These are phyloP conservation scores for Malassezia dermatis DNA, from an alignment of 1,284 basidiomycete genomes.

Conservation along the genomic window DNA sequence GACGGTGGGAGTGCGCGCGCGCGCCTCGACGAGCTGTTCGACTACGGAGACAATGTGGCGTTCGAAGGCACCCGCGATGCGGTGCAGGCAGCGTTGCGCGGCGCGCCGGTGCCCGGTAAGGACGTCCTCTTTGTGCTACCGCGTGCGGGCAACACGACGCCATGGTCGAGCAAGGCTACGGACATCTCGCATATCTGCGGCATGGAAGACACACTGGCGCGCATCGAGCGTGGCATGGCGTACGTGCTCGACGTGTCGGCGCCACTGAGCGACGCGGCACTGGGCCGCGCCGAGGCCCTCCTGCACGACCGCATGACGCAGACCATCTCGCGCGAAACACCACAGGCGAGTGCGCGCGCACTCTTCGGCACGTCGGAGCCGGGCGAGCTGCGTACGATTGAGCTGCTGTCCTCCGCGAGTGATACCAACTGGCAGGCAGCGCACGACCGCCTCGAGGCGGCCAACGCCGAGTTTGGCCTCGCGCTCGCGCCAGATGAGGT, in stretches of 20 bases:
- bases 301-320: constrained; percentile 88
- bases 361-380: constrained; percentile 66
- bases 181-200: constrained; percentile 74
- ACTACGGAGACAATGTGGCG: constrained; percentile 71
- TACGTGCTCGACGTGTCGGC: constrained; percentile 58
- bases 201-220: constrained; percentile 60
- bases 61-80: constrained; percentile 52
- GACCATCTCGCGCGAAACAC: constrained; percentile 53
- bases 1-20: constrained; percentile 52
- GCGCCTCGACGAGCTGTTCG: constrained; percentile 65
- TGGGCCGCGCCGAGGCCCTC: constrained; percentile 21
- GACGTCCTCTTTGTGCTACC: constrained; percentile 39
- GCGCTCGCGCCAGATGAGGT: constrained; percentile 85
- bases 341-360: constrained; percentile 55
- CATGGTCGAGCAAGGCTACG: constrained; percentile 96
- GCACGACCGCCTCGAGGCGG: constrained; percentile 54
- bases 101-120: constrained; percentile 29
- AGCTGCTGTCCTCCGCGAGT: constrained; percentile 48
- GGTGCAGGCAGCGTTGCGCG: constrained; percentile 45
- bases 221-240: constrained; percentile 73
- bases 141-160: constrained; percentile 57
- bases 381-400: constrained; percentile 62
- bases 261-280: constrained; percentile 21
- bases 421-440: constrained; percentile 27
- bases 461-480: constrained; percentile 77